Evolutionary conservation across 345 rosid species (phyloP).

Genomic region (Euphorbia peplus): DNA sequence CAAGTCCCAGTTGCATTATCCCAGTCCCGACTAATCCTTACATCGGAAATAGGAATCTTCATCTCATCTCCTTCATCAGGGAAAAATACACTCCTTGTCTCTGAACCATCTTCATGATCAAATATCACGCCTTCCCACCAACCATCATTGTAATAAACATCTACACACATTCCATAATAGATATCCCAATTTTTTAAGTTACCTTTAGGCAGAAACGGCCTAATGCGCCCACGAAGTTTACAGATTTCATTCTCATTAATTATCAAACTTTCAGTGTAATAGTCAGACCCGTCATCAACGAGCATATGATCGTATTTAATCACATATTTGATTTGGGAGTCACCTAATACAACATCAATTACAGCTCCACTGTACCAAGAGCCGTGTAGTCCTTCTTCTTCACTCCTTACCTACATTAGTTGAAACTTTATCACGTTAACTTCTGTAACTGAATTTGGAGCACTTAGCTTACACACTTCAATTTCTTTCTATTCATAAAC

Average conservation of each 20-base stretch:
- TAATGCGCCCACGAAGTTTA: conserved; percentile 39
- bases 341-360: conserved; percentile 14
- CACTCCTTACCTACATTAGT: conserved; percentile 54
- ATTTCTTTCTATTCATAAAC: no score
- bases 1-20: conserved; percentile 44
- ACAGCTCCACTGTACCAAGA: conserved; percentile 73
- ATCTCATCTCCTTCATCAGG: conserved; percentile 86
- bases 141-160: conserved; percentile 42
- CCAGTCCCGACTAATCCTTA: conserved; percentile 76
- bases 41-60: conserved; percentile 21
- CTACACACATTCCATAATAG: conserved; percentile 63
- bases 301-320: conserved; percentile 59
- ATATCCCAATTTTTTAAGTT: conserved; percentile 28
- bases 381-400: conserved; percentile 69
- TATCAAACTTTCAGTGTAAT: conserved; percentile 34
- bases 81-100: conserved; percentile 61
- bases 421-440: neutral
- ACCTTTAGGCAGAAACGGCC: conserved; percentile 53
- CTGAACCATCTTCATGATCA: conserved; percentile 43
- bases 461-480: no score
- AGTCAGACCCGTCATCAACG: conserved; percentile 34
- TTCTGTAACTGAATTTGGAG: no score
- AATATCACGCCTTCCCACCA: conserved; percentile 97
- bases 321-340: conserved; percentile 9
- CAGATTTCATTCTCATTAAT: conserved; percentile 29